Evolutionary conservation across 495 filamentous ascomycete genomes (phyloP).

Genomic region (Antarctomyces pellizariae): DNA sequence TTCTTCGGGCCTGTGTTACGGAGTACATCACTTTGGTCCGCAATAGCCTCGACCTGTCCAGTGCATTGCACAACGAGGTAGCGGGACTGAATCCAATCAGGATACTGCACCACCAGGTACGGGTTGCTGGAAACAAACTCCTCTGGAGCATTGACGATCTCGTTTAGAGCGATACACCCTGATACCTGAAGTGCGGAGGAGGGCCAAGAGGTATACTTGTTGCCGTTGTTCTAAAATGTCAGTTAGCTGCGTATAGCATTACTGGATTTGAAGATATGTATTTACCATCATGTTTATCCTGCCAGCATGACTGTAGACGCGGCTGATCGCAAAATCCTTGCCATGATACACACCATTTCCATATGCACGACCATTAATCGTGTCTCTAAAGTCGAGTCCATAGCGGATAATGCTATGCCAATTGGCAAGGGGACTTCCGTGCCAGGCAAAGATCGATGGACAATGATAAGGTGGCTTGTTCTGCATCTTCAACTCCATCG

Average conservation of each 20-base stretch:
- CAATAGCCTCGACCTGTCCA: constrained; percentile 3
- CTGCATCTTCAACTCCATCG: constrained; percentile 25
- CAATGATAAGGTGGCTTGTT: no score
- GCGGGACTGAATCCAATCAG: constrained; percentile 80
- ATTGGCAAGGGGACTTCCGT: constrained; percentile 52
- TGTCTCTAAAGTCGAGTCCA: constrained; percentile 48
- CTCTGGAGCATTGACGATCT: constrained; percentile 55
- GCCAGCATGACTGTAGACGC: constrained; percentile 22
- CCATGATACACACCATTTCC: constrained; percentile 75
- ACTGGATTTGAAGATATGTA: background rate
- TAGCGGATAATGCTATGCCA: constrained; percentile 84
- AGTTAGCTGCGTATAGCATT: background rate
- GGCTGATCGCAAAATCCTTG: constrained; percentile 28
- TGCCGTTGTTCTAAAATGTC: background rate
- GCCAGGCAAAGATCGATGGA: constrained; percentile 69
- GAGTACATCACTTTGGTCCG: no score
- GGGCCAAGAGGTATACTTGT: constrained; percentile 41
- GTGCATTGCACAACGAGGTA: constrained; percentile 51
- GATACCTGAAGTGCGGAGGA: constrained; percentile 33
- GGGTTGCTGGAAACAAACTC: constrained; percentile 31
- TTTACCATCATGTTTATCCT: constrained; percentile 2
- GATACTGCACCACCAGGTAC: constrained; percentile 47
- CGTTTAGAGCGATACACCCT: constrained; percentile 53
- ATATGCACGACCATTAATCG: constrained; percentile 38
- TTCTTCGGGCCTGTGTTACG: no score